phyloP scores from a whole-genome alignment of 805 yeast species.

The Starmerella bombicola region DNA sequence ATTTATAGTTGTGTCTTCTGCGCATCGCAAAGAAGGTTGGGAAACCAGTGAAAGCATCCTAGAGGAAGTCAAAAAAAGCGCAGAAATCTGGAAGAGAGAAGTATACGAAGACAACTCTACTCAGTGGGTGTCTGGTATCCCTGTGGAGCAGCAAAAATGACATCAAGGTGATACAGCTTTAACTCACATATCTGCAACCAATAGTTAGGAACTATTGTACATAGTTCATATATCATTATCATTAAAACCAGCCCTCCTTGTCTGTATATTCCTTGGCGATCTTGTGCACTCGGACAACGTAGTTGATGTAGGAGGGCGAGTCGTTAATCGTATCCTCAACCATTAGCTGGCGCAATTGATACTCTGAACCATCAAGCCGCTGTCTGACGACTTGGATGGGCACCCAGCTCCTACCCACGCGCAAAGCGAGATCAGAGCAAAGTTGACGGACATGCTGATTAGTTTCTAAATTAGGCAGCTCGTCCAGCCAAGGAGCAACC shows the following conservation, averaged over 20 bases:
- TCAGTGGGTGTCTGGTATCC: slow-evolving; percentile 30
- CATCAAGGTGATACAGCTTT: no score
- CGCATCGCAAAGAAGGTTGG: slow-evolving; percentile 41
- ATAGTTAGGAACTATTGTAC: no score
- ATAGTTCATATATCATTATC: no score
- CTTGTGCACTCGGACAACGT: slow-evolving; percentile 54
- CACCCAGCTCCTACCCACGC: slow-evolving; percentile 31
- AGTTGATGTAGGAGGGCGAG: slow-evolving; percentile 46
- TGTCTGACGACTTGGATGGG: slow-evolving; percentile 52
- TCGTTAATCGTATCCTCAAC: slow-evolving; percentile 54
- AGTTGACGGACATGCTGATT: slow-evolving; percentile 56
- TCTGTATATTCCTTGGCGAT: slow-evolving; percentile 25
- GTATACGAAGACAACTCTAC: slow-evolving; percentile 33
- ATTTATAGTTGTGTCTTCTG: slow-evolving; percentile 34
- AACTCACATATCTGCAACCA: no score
- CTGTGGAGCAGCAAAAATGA: no score
- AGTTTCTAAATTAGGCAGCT: slow-evolving; percentile 59
- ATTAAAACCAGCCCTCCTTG: slow-evolving; percentile 19
- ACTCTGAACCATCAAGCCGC: slow-evolving; percentile 49
- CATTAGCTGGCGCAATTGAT: slow-evolving; percentile 45
- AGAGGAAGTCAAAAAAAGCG: slow-evolving; percentile 35
- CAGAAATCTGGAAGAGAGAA: slow-evolving; percentile 44
- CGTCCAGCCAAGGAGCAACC: slow-evolving; percentile 40
- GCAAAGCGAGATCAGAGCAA: slow-evolving; percentile 41
- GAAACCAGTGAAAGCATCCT: slow-evolving; percentile 35